These are phyloP conservation scores for Suhomyces vadensis DNA, from an alignment of 805 yeast genomes.

Conservation along the genomic window DNA sequence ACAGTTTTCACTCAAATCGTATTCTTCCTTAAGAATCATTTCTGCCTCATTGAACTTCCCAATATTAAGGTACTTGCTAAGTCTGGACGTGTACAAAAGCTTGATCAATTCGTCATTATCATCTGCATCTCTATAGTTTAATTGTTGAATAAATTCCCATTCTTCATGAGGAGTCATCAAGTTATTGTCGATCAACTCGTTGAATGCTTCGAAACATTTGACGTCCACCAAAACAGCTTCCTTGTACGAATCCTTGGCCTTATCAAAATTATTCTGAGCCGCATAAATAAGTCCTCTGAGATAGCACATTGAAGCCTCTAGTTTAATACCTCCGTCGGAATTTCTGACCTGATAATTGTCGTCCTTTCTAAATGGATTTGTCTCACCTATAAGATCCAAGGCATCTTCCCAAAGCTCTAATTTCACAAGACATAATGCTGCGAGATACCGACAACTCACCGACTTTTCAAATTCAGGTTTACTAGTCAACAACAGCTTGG, in stretches of 20 bases:
- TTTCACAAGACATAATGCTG: conserved; percentile 71
- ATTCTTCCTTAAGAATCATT: conserved; percentile 65
- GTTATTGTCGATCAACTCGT: conserved; percentile 69
- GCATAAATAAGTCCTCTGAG: conserved; percentile 82
- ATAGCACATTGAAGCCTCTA: conserved; percentile 85
- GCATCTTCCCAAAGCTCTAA: conserved; percentile 87
- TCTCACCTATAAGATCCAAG: conserved; percentile 77
- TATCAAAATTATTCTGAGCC: conserved; percentile 77
- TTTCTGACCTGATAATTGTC: conserved; percentile 43
- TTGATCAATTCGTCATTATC: conserved; percentile 81
- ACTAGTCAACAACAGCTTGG: conserved; percentile 65
- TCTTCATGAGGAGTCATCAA: conserved; percentile 82
- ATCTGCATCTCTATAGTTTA: conserved; percentile 72
- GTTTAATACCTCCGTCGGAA: conserved; percentile 79
- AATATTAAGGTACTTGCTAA: conserved; percentile 70
- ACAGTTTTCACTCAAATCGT: conserved; percentile 63
- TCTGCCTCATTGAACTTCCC: conserved; percentile 65
- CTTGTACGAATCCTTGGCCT: conserved; percentile 81
- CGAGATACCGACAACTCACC: conserved; percentile 77
- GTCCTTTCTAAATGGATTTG: conserved; percentile 64
- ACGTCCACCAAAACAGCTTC: conserved; percentile 88
- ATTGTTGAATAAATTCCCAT: conserved; percentile 68
- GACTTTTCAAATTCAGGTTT: conserved; percentile 55
- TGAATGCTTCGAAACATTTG: conserved; percentile 90
- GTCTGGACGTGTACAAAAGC: conserved; percentile 69